A percentile compares a stretch with the other conserved stretches of the same genome.
Conservation (phyloP, 805 yeast species). For the Spathaspora hagerdaliae region DNA sequence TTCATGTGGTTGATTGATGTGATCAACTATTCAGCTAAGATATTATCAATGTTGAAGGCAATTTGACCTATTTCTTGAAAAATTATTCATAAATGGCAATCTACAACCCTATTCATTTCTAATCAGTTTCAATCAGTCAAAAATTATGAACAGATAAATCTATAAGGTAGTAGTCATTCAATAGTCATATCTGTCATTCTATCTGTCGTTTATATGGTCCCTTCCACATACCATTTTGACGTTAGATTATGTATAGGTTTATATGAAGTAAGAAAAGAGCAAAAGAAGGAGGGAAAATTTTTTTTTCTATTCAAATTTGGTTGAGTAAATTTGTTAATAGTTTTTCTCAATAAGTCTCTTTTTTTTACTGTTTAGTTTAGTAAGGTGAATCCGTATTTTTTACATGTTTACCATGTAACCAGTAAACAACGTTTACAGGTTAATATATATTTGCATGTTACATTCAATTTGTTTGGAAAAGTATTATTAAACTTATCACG, state of each 20-base stretch:
- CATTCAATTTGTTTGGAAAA: no score
- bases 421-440: neutral
- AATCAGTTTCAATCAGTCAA: no score
- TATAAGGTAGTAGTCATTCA: no score
- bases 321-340: neutral
- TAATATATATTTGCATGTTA: neutral
- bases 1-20: no score
- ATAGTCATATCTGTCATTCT: no score
- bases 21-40: no score
- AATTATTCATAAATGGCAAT: no score
- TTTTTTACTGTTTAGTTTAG: neutral
- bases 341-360: neutral
- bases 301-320: neutral
- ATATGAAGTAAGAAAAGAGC: neutral
- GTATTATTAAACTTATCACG: neutral
- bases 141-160: no score
- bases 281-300: neutral
- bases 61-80: no score
- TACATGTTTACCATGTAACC: conserved; percentile 1
- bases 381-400: neutral
- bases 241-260: conserved; percentile 13
- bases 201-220: neutral
- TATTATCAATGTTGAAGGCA: no score
- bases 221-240: conserved; percentile 45
- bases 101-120: no score